Base-by-base conservation (phyloP, 2,329 filamentous ascomycete species). In the Colletotrichum musae region DNA sequence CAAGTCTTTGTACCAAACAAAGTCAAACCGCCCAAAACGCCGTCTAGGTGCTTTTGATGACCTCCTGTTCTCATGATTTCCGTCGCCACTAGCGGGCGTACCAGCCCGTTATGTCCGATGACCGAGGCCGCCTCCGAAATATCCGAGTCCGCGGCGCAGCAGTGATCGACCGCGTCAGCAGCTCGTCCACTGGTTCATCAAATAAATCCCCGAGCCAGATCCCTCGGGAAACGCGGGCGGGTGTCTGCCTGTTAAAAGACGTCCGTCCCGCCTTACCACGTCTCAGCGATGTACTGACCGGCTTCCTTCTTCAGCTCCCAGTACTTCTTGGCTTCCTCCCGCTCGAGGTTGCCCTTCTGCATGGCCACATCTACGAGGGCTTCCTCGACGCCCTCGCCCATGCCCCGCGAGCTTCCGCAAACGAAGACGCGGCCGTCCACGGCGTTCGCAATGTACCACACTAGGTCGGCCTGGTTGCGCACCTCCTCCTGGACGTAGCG, bases 401-500 rank as follows among this genome's bases (percentile, higher is more conserved):
- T 99, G 65, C 96, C 96, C 83, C 94, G 94, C 77, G 91, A 94
- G 81, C 93, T 97, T 58, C 96, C 96, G 79, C 96, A 99, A 68
- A 99, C 96, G 78, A 99, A 99, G 60, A 98, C 91, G 60, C 96
- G 91, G 1, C 96, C 96, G 76, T 99, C 96, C n/a, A 98, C 86
- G 2, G 94, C 91, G 79, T 98, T 98, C 85, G 97, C 93, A 72
- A 98, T 94, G 80, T 94, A 97, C 96, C 96, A 99, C 16, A 98
- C 95, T n/a, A 98, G 88, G 77, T 98, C 96, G 2, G 95, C 94
- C 79, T 98, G 96, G 72, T 93, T 88, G 12, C 89, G 86, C 9
- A 99, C 95, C 80, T 98, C 96, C 76, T 99, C 96, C 78, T 99
- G 96, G 2, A 99, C 96, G 77, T 99, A 99, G 73, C 92, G 92